phyloP scores from a whole-genome alignment of 169 alveolate species.

The Plasmodium inui region DNA sequence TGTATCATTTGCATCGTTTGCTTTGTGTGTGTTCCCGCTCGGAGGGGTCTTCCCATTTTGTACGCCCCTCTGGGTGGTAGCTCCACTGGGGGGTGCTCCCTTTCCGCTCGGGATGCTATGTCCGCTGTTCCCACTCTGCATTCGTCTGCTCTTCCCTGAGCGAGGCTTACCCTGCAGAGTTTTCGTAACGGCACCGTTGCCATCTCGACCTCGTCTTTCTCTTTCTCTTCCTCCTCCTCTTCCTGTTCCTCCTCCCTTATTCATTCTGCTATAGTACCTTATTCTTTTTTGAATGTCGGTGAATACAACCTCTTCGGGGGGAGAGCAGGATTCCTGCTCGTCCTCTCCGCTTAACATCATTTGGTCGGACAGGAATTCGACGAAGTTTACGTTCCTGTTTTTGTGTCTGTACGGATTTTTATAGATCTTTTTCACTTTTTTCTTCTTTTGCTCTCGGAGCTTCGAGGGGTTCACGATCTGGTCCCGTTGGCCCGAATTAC shows the following conservation, averaged over 20 bases:
- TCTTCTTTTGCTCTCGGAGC: conserved; percentile 14
- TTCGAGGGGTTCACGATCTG: conserved; percentile 21
- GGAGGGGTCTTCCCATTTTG: neutral
- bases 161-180: neutral
- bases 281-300: conserved; percentile 20
- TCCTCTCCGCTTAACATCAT: conserved; percentile 15
- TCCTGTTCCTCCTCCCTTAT: neutral
- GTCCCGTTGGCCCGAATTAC: neutral
- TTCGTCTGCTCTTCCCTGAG: neutral
- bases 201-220: too few species aligned
- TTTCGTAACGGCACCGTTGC: neutral
- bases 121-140: neutral
- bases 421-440: conserved; percentile 16
- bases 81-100: neutral
- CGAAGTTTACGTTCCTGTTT: conserved; percentile 31
- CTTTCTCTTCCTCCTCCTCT: too few species aligned
- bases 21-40: too few species aligned
- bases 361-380: conserved; percentile 44
- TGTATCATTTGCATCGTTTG: neutral
- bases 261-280: conserved; percentile 5
- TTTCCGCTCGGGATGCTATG: neutral
- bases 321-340: neutral
- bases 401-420: conserved; percentile 1
- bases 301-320: neutral
- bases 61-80: neutral